These are phyloP conservation scores for Hypocrella siamensis DNA, from an alignment of 2,329 filamentous ascomycete species.

Conservation along the genomic window DNA sequence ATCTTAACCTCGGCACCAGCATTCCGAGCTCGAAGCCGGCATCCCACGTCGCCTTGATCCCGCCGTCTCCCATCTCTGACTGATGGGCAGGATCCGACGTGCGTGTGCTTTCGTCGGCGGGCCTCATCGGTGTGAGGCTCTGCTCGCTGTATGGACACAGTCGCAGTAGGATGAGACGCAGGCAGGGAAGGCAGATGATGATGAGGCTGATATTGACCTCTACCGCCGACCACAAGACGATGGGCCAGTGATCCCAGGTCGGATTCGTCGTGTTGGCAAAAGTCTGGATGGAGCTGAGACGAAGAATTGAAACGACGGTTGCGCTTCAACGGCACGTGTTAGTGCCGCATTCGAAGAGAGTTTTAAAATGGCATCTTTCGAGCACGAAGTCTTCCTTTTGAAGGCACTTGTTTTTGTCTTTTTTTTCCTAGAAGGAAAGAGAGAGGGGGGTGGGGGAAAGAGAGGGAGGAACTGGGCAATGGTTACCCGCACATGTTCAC, in stretches of 20 bases:
- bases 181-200: constrained; percentile 3
- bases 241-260: constrained; percentile 4
- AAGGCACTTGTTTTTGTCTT: background rate
- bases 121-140: too few relatives aligned
- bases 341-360: background rate
- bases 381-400: too few relatives aligned
- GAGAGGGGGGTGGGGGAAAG: background rate
- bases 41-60: too few relatives aligned
- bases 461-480: background rate
- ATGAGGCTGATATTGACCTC: constrained; percentile 5
- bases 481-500: too few relatives aligned
- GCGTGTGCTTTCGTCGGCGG: too few relatives aligned
- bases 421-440: background rate
- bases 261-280: constrained; percentile 3
- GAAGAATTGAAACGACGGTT: constrained; percentile 4
- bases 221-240: constrained; percentile 4
- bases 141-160: too few relatives aligned
- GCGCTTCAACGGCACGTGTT: constrained; percentile 1
- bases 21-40: too few relatives aligned
- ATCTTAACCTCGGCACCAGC: too few relatives aligned
- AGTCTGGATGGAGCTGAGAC: constrained; percentile 2
- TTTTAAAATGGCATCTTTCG: too few relatives aligned
- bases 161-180: constrained; percentile 1
- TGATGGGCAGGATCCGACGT: too few relatives aligned
- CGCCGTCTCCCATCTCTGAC: too few relatives aligned